Base-by-base conservation (phyloP, 345 rosid genomes). In the Jatropha curcas region DNA sequence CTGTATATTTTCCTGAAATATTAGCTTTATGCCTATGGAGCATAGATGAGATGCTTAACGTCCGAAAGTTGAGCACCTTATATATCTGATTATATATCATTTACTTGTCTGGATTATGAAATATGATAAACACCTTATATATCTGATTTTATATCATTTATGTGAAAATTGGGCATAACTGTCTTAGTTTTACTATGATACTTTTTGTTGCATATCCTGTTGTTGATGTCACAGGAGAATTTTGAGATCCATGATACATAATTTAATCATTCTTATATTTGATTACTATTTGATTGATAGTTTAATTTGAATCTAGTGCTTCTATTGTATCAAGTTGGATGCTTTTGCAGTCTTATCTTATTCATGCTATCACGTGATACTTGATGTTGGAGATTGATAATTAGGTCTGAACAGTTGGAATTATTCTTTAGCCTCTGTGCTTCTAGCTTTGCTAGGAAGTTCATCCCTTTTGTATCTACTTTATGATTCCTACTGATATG, bases 21-120 rank as follows among this genome's bases (percentile, higher is more conserved):
- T 19, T 16, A 45, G 69, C 12, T 60, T 71, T 39, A 64, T 48
- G 46, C 25, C 62, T 68, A 50, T 37, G 57, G 58, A 33, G 25
- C 52, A 4, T 22, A 13, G 14, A 20, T 52, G 28, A 59, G 41
- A 72, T 34, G 24, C 27, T 6, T 45, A 7, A 10, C 48, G 27
- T 31, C 25, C 39, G 43, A 55, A 65, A 28, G 52, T 60, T 61
- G 43, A 41, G 41, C 22, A 30, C 28, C 13, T 60, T 60, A 16
- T n/a, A 48, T 48, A n/a, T 48, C 19, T n/a, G 5, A 48, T 45
- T 2, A 45, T 48, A 3, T 25, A 25, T 56, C 60, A 60, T 60
- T 5, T 72, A 41, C n/a, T 22, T 60, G 27, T 70, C 33, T 22
- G 5, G 14, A 31, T 65, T 19, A 16, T 46, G 20, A 35, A 34